These are phyloP conservation scores for Physocladia obscura DNA, from an alignment of 192 early-diverging fungal species.

Conservation along the genomic window DNA sequence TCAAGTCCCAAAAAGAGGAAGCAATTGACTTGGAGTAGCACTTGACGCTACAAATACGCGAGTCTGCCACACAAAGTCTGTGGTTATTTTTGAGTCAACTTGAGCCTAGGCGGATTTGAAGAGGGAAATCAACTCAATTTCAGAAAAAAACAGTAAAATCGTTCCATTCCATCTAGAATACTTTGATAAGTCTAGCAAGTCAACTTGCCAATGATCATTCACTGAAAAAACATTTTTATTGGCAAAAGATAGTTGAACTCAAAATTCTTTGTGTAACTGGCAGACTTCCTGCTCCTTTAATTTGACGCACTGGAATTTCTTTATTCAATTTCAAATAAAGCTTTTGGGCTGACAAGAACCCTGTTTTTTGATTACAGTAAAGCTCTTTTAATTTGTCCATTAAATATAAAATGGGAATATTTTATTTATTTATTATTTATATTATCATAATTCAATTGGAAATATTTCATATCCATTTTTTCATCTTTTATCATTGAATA, in stretches of 20 bases:
- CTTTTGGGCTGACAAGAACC: conserved; percentile 7
- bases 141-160: too few relatives aligned
- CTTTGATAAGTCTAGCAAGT: not conserved
- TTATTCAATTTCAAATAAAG: conserved; percentile 6
- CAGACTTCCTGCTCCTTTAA: not conserved
- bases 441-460: conserved; percentile 3
- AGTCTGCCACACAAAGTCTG: too few relatives aligned
- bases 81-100: too few relatives aligned
- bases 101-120: too few relatives aligned
- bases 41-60: too few relatives aligned
- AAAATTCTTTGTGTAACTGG: not conserved
- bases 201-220: not conserved
- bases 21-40: too few relatives aligned
- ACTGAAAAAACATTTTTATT: not conserved
- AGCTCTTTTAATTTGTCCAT: not conserved
- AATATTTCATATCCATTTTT: not conserved
- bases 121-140: too few relatives aligned
- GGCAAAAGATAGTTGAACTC: not conserved
- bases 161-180: conserved; percentile 5
- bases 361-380: not conserved
- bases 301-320: conserved; percentile 4
- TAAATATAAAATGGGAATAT: too few relatives aligned
- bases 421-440: too few relatives aligned
- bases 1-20: too few relatives aligned
- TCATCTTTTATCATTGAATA: conserved; percentile 6